A percentile compares a stretch with the other conserved stretches of the same genome.
Evolutionary conservation across 257 asterid genomes (phyloP).

Genomic region (Ilex aquifolium): DNA sequence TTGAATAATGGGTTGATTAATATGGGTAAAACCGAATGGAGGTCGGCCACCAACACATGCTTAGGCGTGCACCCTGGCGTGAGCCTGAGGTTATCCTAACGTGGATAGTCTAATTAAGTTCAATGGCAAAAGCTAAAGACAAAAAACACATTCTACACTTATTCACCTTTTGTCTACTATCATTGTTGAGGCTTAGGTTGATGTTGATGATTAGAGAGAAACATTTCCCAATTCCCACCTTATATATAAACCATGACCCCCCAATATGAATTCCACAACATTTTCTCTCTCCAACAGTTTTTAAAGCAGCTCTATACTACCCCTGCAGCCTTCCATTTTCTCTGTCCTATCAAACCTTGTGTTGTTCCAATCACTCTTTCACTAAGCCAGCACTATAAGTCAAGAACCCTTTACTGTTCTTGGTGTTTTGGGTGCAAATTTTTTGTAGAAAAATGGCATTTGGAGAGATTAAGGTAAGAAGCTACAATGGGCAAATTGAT

Average conservation of each 20-base stretch:
- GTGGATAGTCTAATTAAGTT: constrained; percentile 7
- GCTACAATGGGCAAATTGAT: constrained; percentile 22
- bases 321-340: background rate
- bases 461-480: constrained; percentile 26
- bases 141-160: constrained; percentile 13
- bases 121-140: constrained; percentile 10
- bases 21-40: background rate
- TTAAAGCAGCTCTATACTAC: too few relatives aligned
- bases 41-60: constrained; percentile 11
- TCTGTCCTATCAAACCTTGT: background rate
- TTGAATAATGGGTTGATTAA: background rate
- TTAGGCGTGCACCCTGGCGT: constrained; percentile 29
- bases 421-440: background rate
- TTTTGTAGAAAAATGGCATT: constrained; percentile 8
- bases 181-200: constrained; percentile 9
- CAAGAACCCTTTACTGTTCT: background rate
- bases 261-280: background rate
- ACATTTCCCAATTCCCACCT: background rate
- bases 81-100: constrained; percentile 33
- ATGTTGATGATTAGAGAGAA: background rate
- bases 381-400: background rate
- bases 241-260: background rate
- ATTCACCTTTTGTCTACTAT: constrained; percentile 16
- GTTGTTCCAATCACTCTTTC: background rate
- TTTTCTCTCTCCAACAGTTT: background rate